Conservation (phyloP, 805 yeast genomes). For the Candida koratica region DNA sequence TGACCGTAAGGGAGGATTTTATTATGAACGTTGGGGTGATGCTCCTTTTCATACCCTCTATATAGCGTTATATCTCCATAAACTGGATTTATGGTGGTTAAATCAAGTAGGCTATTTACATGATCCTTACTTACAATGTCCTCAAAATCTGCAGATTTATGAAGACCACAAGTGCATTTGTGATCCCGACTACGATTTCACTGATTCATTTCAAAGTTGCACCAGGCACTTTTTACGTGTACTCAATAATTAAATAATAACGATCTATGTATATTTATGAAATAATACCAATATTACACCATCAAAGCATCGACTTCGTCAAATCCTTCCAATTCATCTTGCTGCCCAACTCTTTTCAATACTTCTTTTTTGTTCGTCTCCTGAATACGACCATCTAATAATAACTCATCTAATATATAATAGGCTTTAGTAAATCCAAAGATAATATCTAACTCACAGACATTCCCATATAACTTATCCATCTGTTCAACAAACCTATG, state of each 20-base stretch:
- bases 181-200: slow-evolving; percentile 36
- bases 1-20: slow-evolving; percentile 72
- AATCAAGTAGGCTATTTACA: slow-evolving; percentile 75
- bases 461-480: slow-evolving; percentile 95
- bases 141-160: slow-evolving; percentile 32
- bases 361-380: slow-evolving; percentile 83
- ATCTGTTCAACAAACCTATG: slow-evolving; percentile 94
- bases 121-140: slow-evolving; percentile 63
- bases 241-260: too few relatives aligned
- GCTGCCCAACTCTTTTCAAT: slow-evolving; percentile 69
- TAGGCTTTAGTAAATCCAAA: slow-evolving; percentile 95
- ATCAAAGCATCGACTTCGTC: slow-evolving; percentile 52
- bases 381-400: slow-evolving; percentile 82
- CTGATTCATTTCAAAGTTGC: slow-evolving; percentile 20
- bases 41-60: slow-evolving; percentile 88
- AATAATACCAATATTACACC: too few relatives aligned
- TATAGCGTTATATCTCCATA: slow-evolving; percentile 56
- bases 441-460: slow-evolving; percentile 93
- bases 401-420: slow-evolving; percentile 82
- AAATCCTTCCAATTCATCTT: slow-evolving; percentile 80
- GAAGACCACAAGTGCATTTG: slow-evolving; percentile 32
- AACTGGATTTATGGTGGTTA: slow-evolving; percentile 61
- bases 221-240: slow-evolving; percentile 17
- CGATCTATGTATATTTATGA: too few relatives aligned
- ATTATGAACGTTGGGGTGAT: slow-evolving; percentile 90